These are phyloP conservation scores for Apiosordaria backusii DNA, from an alignment of 495 filamentous ascomycete species.

Conservation along the genomic window DNA sequence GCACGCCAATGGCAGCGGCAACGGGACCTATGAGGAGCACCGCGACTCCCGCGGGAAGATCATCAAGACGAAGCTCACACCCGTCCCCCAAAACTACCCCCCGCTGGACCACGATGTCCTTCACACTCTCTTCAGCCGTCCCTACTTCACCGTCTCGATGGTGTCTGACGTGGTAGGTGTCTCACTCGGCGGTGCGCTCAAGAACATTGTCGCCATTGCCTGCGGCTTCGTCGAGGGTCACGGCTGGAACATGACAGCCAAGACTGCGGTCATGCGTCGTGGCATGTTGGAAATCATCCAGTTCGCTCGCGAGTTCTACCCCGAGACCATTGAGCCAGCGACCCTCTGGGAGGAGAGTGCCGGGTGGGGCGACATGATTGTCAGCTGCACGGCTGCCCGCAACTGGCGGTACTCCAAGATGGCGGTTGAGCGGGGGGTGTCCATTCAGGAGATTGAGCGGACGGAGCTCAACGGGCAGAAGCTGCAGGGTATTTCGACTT, in stretches of 20 bases:
- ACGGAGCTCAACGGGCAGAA: slow-evolving; percentile 95
- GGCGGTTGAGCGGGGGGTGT: slow-evolving; percentile 71
- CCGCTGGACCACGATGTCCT: slow-evolving; percentile 75
- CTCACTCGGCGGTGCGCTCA: slow-evolving; percentile 90
- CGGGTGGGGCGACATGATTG: slow-evolving; percentile 95
- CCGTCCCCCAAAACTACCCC: slow-evolving; percentile 75
- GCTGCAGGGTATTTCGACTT: slow-evolving; percentile 89
- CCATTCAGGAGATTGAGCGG: slow-evolving; percentile 82
- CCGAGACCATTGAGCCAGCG: slow-evolving; percentile 65
- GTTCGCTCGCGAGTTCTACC: slow-evolving; percentile 91
- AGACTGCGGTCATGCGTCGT: slow-evolving; percentile 94
- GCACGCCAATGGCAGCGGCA: slow-evolving; percentile 41
- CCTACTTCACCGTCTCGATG: slow-evolving; percentile 95
- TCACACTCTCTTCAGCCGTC: slow-evolving; percentile 85
- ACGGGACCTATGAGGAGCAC: slow-evolving; percentile 53
- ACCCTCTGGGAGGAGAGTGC: slow-evolving; percentile 97
- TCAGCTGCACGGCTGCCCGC: slow-evolving; percentile 82
- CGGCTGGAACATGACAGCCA: slow-evolving; percentile 97
- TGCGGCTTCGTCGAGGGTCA: slow-evolving; percentile 94
- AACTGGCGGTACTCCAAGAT: slow-evolving; percentile 94
- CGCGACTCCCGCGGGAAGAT: slow-evolving; percentile 59
- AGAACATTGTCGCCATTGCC: slow-evolving; percentile 94
- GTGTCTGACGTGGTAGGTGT: slow-evolving; percentile 92
- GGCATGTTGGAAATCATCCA: slow-evolving; percentile 92
- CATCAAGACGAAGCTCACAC: slow-evolving; percentile 62